phyloP scores from a whole-genome alignment of 768 basidiomycete species.

The Botryobasidium botryosum region DNA sequence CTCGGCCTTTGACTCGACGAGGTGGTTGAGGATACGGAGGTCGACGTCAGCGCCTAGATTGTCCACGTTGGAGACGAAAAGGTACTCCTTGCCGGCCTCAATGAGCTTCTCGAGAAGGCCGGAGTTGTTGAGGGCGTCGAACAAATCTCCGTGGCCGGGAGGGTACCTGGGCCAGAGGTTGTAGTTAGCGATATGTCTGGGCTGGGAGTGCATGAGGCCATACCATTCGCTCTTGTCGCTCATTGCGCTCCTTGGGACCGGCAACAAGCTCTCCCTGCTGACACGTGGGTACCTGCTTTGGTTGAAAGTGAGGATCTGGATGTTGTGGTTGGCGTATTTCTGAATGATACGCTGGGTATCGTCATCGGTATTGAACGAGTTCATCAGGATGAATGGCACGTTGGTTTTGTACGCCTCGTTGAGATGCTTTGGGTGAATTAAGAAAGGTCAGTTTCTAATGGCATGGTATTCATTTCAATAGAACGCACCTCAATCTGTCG shows the following conservation, averaged over 20 bases:
- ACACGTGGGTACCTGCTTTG: conserved; percentile 92
- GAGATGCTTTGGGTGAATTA: conserved; percentile 35
- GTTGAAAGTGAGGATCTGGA: conserved; percentile 45
- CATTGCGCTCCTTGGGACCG: conserved; percentile 56
- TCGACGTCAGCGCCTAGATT: conserved; percentile 88
- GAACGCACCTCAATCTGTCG: conserved; percentile 64
- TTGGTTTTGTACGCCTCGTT: conserved; percentile 72
- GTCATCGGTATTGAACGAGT: conserved; percentile 95
- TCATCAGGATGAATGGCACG: conserved; percentile 97
- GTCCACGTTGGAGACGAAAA: conserved; percentile 95
- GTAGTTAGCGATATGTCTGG: too few species aligned
- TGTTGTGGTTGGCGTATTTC: conserved; percentile 89
- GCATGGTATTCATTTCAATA: neutral
- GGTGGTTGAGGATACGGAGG: conserved; percentile 68
- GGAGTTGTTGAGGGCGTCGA: conserved; percentile 79
- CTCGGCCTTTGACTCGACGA: conserved; percentile 66
- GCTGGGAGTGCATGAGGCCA: neutral
- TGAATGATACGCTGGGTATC: conserved; percentile 94
- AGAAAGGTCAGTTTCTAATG: neutral
- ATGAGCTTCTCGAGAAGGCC: conserved; percentile 83
- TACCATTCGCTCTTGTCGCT: conserved; percentile 79
- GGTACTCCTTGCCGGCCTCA: conserved; percentile 86
- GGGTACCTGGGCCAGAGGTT: conserved; percentile 59
- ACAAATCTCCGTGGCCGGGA: conserved; percentile 92
- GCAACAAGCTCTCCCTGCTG: conserved; percentile 73